A percentile compares a stretch with the other conserved stretches of the same genome.
These are phyloP conservation scores for Cymodocea nodosa DNA, from an alignment of 116 monocot species.

Conservation along the genomic window DNA sequence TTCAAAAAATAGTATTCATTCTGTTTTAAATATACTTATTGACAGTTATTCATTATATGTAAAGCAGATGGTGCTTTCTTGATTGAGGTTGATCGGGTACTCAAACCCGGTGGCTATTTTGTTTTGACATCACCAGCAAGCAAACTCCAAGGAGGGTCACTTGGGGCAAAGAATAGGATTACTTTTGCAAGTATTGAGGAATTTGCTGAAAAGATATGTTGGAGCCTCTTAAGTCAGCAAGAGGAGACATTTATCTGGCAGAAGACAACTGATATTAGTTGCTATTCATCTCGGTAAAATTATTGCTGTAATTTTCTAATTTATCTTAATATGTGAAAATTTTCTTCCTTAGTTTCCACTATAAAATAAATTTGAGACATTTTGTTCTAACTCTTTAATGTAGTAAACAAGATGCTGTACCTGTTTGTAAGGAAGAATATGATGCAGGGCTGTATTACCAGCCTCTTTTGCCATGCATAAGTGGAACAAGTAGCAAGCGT, in stretches of 20 bases:
- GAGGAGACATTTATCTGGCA: constrained; percentile 44
- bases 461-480: constrained; percentile 31
- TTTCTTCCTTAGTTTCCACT: not conserved
- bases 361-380: not conserved
- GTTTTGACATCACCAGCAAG: constrained; percentile 43
- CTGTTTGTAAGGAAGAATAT: constrained; percentile 19
- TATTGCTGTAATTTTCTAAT: not conserved
- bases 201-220: constrained; percentile 33
- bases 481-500: constrained; percentile 16
- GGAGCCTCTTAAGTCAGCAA: constrained; percentile 34
- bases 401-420: constrained; percentile 21
- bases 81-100: constrained; percentile 48
- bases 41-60: not conserved
- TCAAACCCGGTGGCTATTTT: constrained; percentile 60
- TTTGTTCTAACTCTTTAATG: constrained; percentile 4
- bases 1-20: no score
- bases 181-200: constrained; percentile 22
- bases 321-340: not conserved
- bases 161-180: constrained; percentile 21
- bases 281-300: constrained; percentile 28
- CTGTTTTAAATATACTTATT: no score
- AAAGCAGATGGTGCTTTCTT: constrained; percentile 42
- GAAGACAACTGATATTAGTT: constrained; percentile 23
- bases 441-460: constrained; percentile 25
- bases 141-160: constrained; percentile 18